Base-by-base conservation (phyloP, 2,329 filamentous ascomycete genomes). In the Alternaria sp. region DNA sequence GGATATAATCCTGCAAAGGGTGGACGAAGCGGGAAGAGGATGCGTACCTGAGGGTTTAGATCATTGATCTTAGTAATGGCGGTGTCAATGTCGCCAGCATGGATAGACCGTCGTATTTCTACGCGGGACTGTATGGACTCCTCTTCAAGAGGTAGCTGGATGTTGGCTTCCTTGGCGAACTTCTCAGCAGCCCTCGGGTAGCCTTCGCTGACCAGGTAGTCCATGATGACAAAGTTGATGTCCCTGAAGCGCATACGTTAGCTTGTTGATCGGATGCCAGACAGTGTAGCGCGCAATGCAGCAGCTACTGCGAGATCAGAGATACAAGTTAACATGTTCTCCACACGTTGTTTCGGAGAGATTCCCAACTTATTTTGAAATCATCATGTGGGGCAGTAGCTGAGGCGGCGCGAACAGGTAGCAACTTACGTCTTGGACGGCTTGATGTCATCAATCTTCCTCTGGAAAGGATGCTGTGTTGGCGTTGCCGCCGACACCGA, bases 291-390 rank as follows among this genome's bases (percentile, higher is more conserved):
- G 46, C 58, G 61, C 47, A 58, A 63, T 66, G 62, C 67, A 69
- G 65, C 43, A 57, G 67, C 62, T 69, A 63, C 67, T 69, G 69
- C 76, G 69, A 77, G 66, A 81, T 91, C 89, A 90, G 89, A 89
- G 86, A 87, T 83, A 89, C 89, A 91, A 91, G 89, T 92, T 90
- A 92, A 90, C 86, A 83, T 81, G 86, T 89, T 93, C 89, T 99
- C 96, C 91, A 92, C 96, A 99, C 87, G 82, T 85, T 82, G 88
- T 87, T 92, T 98, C 93, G 91, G 96, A 99, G 96, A 99, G 96
- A 99, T 99, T 99, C 96, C 96, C 96, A 99, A 89, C 88, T 97
- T 96, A 92, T 72, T 90, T 90, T 84, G 83, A 83, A 86, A 85
- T 78, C 88, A 92, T 96, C 94, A 97, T 97, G 86, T 89, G 64